Base-by-base conservation (phyloP, 345 rosid genomes). In the Mercurialis annua region DNA sequence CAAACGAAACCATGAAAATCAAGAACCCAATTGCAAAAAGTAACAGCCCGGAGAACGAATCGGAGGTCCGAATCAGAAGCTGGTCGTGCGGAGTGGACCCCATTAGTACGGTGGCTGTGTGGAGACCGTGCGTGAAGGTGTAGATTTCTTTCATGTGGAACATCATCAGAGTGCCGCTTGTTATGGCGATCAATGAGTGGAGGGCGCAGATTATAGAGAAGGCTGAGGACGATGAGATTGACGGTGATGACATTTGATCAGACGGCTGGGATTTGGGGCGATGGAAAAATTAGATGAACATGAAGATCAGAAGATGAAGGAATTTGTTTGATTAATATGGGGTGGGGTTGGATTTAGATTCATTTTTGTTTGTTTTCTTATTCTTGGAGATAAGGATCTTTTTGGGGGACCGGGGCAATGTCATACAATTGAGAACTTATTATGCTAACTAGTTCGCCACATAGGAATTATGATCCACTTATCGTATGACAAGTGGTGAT, bases 41-140 rank as follows among this genome's bases (percentile, higher is more conserved):
- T 67, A 94, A 93, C 91, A 94, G 64, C 53, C 99, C 99, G 0
- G 99, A 87, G 71, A 94, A 94, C 0, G 99, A 94, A 30, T 89
- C 86, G 5, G 98, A 87, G 53, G 90, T 94, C 83, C 80, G 85
- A 68, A 91, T 86, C 74, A 92, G 82, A 42, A 89, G 86, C 77
- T 91, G 96, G 57, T 94, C 99, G 21, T 89, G 92, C 14, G 91
- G 92, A 2, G 98, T 91, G 40, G 98, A 94, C 4, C 99, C 99
- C 64, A 78, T 80, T 48, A 89, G 89, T 79, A 85, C 89, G 2
- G 71, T 69, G 0, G 86, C 87, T 0, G 80, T 71, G 29, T 86
- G 86, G 33, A 46, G 62, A 50, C 90, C 94, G 76, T 88, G 94
- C 2, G 81, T 80, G 50, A 94, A 81, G 59, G 83, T 80, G 23